Base-by-base conservation (phyloP, 306 rosid species). In the Casuarina equisetifolia region DNA sequence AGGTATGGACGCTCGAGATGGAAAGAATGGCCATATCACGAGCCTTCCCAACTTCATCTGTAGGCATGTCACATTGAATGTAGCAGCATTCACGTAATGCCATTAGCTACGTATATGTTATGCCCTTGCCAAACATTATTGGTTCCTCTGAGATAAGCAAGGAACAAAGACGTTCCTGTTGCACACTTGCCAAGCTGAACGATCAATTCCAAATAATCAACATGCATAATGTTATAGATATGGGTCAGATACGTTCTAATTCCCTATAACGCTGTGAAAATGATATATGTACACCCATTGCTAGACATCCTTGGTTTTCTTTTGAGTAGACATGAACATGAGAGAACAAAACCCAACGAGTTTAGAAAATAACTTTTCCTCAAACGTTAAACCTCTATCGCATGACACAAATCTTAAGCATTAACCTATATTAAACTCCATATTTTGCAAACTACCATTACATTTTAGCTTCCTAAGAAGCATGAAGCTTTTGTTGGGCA, bases 1-100 rank as follows among this genome's bases (percentile, higher is more conserved):
- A 92, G 97, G 91, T 79, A 89, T 90, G 89, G 75, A 83, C 75
- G 96, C 67, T 86, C 88, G 85, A 85, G 89, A 88, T 86, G 59
- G 53, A 83, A 78, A 82, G 69, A 74, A 82, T 82, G 83, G 77
- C 84, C 91, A 80, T 80, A 77, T 79, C 79, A 38, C 44, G 48
- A 42, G 44, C 75, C 80, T 50, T 55, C 72, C 62, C 38, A 1
- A 5, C 12, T 36, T 52, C 35, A 70, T 46, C 4, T 53, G 44
- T 0, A 25, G 5, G 35, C 5, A n/a, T 48, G 15, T 66, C 25
- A 42, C 39, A 6, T 25, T 25, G 4, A 5, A 15, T 52, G 58
- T 52, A 13, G 76, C 55, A 72, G 75, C 70, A 74, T 70, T 76
- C 77, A 71, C 4, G 45, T 72, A 84, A 79, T 76, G 74, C 46